Evolutionary conservation across 441 rosid species (phyloP).

Genomic region (Erodium texanum): DNA sequence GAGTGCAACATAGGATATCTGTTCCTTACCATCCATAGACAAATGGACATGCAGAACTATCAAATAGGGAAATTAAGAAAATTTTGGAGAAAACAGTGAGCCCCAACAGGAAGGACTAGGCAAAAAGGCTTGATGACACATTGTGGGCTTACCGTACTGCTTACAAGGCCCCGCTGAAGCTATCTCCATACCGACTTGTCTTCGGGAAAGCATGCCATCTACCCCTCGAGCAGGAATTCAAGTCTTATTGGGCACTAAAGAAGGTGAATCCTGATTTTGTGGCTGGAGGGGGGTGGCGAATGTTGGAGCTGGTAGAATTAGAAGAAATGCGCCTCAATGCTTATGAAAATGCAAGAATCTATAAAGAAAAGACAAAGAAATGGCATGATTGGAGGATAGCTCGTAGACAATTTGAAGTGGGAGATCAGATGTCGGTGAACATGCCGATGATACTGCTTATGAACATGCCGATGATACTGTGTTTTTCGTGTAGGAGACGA

Average conservation of each 20-base stretch:
- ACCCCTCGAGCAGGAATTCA: not conserved
- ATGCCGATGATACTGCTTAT: no score
- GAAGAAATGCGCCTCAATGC: not conserved
- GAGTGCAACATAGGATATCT: no score
- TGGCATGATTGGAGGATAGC: no score
- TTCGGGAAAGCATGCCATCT: not conserved
- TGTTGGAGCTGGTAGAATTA: not conserved
- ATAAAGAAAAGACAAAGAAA: no score
- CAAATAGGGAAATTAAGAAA: not conserved
- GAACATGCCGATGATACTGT: no score
- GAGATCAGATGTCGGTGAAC: no score
- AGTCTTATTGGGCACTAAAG: not conserved
- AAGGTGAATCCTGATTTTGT: not conserved
- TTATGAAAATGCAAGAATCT: no score
- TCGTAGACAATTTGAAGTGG: no score
- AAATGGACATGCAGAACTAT: no score
- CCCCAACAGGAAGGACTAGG: not conserved
- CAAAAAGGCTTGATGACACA: not conserved
- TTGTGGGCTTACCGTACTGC: constrained; percentile 6
- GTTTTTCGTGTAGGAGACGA: no score
- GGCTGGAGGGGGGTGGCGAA: no score
- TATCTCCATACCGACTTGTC: not conserved
- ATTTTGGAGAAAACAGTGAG: not conserved
- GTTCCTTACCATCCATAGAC: no score
- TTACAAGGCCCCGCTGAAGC: not conserved